Evolutionary conservation across 371 early-diverging fungal species (phyloP).

Genomic region (Fennellomyces sp.): DNA sequence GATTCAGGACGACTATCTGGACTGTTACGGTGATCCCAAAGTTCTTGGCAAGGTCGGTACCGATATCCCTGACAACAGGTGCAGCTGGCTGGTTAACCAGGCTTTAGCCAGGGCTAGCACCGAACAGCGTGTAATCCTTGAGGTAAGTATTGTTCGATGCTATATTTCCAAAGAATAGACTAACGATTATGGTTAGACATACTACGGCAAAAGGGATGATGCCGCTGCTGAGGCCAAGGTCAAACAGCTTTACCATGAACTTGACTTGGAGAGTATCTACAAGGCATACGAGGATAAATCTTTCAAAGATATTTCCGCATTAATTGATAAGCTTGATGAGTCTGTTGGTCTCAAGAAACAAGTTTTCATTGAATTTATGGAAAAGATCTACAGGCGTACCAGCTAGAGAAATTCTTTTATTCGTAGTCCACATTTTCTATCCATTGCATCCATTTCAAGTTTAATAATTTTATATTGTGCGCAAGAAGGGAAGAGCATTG

Average conservation of each 20-base stretch:
- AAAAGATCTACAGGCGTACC: slow-evolving; percentile 91
- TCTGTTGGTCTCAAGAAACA: slow-evolving; percentile 70
- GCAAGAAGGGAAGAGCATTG: too few species aligned
- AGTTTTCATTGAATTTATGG: slow-evolving; percentile 89
- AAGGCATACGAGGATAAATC: slow-evolving; percentile 86
- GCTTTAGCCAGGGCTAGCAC: slow-evolving; percentile 77
- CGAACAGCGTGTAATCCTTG: slow-evolving; percentile 87
- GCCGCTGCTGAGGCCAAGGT: slow-evolving; percentile 75
- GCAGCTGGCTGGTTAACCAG: slow-evolving; percentile 95
- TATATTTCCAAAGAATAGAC: neutral
- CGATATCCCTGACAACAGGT: slow-evolving; percentile 98
- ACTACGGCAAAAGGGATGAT: slow-evolving; percentile 91
- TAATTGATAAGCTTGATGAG: slow-evolving; percentile 80
- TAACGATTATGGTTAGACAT: slow-evolving; percentile 44
- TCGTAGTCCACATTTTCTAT: too few species aligned
- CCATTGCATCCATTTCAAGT: too few species aligned
- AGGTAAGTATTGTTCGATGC: slow-evolving; percentile 67
- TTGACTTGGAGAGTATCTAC: slow-evolving; percentile 80
- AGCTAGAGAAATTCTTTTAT: slow-evolving; percentile 65
- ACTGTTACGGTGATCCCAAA: slow-evolving; percentile 90
- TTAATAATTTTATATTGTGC: too few species aligned
- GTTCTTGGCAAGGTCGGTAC: slow-evolving; percentile 98
- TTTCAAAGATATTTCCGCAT: slow-evolving; percentile 65
- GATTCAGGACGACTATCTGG: slow-evolving; percentile 95
- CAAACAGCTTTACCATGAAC: slow-evolving; percentile 81